Conservation (phyloP, 2,329 filamentous ascomycete genomes). For the Diaporthe humulicola region DNA sequence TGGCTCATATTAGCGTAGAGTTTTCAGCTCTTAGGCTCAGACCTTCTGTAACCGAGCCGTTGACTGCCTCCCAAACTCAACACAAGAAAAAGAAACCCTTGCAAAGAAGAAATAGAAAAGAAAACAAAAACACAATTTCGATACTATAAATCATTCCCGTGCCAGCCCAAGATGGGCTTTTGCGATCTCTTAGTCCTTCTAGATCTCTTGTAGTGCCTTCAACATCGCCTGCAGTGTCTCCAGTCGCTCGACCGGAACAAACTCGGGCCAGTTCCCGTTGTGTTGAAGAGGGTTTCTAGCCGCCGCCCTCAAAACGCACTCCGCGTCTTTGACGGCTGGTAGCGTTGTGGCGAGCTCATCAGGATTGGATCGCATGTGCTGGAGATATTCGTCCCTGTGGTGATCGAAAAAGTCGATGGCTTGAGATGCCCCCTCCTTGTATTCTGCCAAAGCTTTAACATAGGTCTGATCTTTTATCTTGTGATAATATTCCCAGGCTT, state of each 20-base stretch:
- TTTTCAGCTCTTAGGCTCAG: background rate
- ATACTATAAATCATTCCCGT: background rate
- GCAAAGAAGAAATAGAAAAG: background rate
- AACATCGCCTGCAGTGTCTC: background rate
- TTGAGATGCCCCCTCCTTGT: too few species aligned
- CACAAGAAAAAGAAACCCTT: background rate
- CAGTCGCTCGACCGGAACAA: too few species aligned
- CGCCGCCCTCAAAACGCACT: background rate
- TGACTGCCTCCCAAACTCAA: background rate
- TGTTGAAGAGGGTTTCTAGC: too few species aligned
- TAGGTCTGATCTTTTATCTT: background rate
- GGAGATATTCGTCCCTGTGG: background rate
- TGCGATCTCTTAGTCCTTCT: background rate
- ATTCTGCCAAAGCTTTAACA: background rate
- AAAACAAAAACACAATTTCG: too few species aligned
- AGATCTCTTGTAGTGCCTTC: background rate
- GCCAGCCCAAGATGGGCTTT: background rate
- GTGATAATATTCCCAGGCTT: too few species aligned
- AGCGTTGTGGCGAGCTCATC: background rate
- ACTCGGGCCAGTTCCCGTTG: too few species aligned
- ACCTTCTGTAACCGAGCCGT: background rate
- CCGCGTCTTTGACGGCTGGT: background rate
- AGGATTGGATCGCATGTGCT: background rate
- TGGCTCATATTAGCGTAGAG: background rate
- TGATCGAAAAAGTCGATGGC: background rate